A percentile compares a stretch with the other conserved stretches of the same genome.
Conservation (phyloP, 2,329 filamentous ascomycete species). For the Aspergillus tanneri region DNA sequence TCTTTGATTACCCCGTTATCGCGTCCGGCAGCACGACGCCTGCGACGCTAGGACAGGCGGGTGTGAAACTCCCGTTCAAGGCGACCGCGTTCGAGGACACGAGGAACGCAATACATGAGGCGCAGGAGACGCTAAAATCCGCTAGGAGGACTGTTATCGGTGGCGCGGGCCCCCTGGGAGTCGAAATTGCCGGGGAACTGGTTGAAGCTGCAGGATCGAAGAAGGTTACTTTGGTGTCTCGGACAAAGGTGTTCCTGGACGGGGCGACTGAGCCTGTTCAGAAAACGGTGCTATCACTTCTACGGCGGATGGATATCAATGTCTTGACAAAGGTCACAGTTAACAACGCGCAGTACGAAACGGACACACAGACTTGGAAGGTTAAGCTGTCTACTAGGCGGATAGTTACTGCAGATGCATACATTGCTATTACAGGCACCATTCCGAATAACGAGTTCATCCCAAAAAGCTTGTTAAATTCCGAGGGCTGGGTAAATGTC, state of each 20-base stretch:
- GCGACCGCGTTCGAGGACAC: slow-evolving; percentile 42
- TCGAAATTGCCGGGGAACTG: slow-evolving; percentile 52
- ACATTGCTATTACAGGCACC: slow-evolving; percentile 54
- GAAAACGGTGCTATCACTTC: slow-evolving; percentile 44
- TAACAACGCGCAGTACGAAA: too few species aligned
- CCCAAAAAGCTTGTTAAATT: slow-evolving; percentile 47
- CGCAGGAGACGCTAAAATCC: slow-evolving; percentile 35
- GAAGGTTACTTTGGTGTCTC: slow-evolving; percentile 43
- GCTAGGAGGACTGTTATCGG: slow-evolving; percentile 49
- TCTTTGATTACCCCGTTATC: slow-evolving; percentile 57
- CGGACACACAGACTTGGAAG: slow-evolving; percentile 42
- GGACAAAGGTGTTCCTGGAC: slow-evolving; percentile 31
- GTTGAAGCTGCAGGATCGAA: slow-evolving; percentile 42
- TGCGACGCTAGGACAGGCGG: slow-evolving; percentile 36
- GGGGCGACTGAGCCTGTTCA: slow-evolving; percentile 49
- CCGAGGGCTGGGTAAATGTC: slow-evolving; percentile 50
- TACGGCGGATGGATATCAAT: slow-evolving; percentile 24
- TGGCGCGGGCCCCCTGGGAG: slow-evolving; percentile 51
- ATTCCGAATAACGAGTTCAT: slow-evolving; percentile 55
- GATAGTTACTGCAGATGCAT: slow-evolving; percentile 50
- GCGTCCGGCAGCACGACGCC: slow-evolving; percentile 54
- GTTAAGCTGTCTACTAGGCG: slow-evolving; percentile 49
- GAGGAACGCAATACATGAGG: slow-evolving; percentile 30
- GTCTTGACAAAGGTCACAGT: too few species aligned
- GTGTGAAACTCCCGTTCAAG: slow-evolving; percentile 41